phyloP scores from a whole-genome alignment of 164 flowering plant species.

The Cinnamomum micranthum region DNA sequence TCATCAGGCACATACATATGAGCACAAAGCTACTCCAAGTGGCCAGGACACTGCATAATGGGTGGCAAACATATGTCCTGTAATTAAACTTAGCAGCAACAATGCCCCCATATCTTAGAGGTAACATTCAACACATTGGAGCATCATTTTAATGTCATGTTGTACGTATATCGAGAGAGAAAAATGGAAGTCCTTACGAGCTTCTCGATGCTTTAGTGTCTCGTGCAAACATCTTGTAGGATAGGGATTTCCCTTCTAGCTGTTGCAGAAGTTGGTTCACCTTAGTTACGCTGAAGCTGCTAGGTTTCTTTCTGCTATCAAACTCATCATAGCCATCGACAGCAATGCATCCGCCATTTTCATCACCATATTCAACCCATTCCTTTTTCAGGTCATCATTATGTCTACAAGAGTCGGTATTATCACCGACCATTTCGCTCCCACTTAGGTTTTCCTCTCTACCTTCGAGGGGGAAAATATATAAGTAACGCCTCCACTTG shows the following conservation, averaged over 20 bases:
- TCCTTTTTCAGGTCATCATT: slow-evolving; percentile 16
- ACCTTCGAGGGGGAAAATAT: slow-evolving; percentile 67
- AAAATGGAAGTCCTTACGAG: slow-evolving; percentile 44
- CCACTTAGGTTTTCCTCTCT: slow-evolving; percentile 25
- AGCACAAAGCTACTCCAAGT: too few species aligned
- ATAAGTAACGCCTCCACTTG: slow-evolving; percentile 88
- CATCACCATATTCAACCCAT: slow-evolving; percentile 17
- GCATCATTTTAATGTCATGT: background rate
- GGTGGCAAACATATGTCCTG: too few species aligned
- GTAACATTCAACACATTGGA: background rate
- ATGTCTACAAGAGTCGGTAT: slow-evolving; percentile 3
- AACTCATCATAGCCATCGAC: slow-evolving; percentile 19
- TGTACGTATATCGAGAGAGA: background rate
- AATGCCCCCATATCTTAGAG: background rate
- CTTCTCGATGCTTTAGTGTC: slow-evolving; percentile 94
- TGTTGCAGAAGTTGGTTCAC: slow-evolving; percentile 61
- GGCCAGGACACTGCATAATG: too few species aligned
- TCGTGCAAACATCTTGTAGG: slow-evolving; percentile 91
- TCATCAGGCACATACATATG: too few species aligned
- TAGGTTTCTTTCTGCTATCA: slow-evolving; percentile 48
- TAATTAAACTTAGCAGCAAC: too few species aligned
- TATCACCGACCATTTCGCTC: slow-evolving; percentile 13
- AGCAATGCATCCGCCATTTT: slow-evolving; percentile 11
- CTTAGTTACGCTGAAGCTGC: slow-evolving; percentile 45
- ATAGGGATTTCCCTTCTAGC: slow-evolving; percentile 77